Evolutionary conservation across 139 green algal genomes (phyloP), one percentile per base, ranked within the genome.

Genomic region (Tetraselmis striata): DNA sequence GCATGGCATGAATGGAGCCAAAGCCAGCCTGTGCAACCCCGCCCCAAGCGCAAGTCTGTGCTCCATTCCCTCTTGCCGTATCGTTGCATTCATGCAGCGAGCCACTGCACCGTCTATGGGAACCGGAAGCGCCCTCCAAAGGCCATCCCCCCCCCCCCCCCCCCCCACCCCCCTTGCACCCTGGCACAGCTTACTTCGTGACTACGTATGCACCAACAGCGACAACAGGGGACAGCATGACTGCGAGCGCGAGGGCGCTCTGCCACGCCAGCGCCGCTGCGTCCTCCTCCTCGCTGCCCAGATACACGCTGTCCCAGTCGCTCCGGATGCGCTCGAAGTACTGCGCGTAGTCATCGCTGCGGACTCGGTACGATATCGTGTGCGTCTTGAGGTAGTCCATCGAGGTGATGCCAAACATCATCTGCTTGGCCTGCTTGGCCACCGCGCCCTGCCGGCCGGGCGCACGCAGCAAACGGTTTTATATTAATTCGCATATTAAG

Each of bases 331-430:
- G 75, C 30, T 86, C 81, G 77, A 91, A 91, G 79, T 91, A 91
- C 31, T 28, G 29, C 58, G 78, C 77, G 45, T 81, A 59, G 58
- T 77, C 59, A 2, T n/a, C 31, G 75, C 81, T 18, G 5, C 11
- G 5, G 11, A 67, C 45, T 67, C 45, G 59, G 32, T 88, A 82
- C 2, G 59, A 58, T 23, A 86, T 85, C 27, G 30, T 83, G 31
- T 87, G 77, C 1, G 85, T 84, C 81, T 94, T 94, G 59, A 94
- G 83, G 59, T 88, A 83, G 29, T 91, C 84, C 28, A 87, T 86
- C n/a, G 93, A 90, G 79, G 90, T 86, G 76, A 93, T 95, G 5
- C 92, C 89, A 86, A 95, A 96, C 58, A 95, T 81, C 90, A 96
- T 93, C n/a, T 88, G 86, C 82, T 90, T 90, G n/a, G 90, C 90